Evolutionary conservation across 208 protist genomes (phyloP).

Genomic region (Trypanosoma conorhini): DNA sequence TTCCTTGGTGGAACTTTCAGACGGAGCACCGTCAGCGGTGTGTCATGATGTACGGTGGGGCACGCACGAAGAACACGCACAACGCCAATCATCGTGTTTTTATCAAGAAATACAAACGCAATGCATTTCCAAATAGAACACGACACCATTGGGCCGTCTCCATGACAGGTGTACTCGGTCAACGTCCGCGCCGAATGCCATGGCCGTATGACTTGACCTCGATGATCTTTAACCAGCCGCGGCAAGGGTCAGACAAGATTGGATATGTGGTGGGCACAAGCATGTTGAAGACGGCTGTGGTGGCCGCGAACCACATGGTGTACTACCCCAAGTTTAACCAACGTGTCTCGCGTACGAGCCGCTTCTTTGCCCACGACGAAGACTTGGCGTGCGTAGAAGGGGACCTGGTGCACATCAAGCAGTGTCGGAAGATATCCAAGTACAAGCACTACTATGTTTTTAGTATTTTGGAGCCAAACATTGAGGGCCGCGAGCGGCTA

Average conservation of each 20-base stretch:
- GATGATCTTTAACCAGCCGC: slow-evolving; percentile 92
- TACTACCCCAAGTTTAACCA: slow-evolving; percentile 95
- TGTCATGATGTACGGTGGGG: slow-evolving; percentile 92
- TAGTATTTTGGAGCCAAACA: slow-evolving; percentile 91
- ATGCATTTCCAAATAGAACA: slow-evolving; percentile 91
- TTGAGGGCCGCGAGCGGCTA: slow-evolving; percentile 89
- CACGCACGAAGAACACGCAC: slow-evolving; percentile 83
- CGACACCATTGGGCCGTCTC: slow-evolving; percentile 91
- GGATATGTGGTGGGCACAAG: slow-evolving; percentile 92
- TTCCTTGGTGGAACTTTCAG: slow-evolving; percentile 94
- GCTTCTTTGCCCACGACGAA: slow-evolving; percentile 93
- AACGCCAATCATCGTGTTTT: slow-evolving; percentile 90
- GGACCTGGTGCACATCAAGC: slow-evolving; percentile 93
- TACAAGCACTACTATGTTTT: slow-evolving; percentile 96
- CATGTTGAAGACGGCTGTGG: slow-evolving; percentile 93
- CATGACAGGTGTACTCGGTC: slow-evolving; percentile 83
- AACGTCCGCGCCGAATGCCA: slow-evolving; percentile 91
- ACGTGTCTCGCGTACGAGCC: slow-evolving; percentile 86
- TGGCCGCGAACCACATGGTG: slow-evolving; percentile 91
- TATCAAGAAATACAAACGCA: slow-evolving; percentile 89
- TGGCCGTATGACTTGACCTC: slow-evolving; percentile 93
- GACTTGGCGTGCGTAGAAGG: slow-evolving; percentile 93
- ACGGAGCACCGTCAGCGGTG: slow-evolving; percentile 88
- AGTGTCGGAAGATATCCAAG: slow-evolving; percentile 91
- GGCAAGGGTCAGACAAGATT: slow-evolving; percentile 92